These are phyloP conservation scores for Trichoderma pleuroti DNA, from an alignment of 2,329 filamentous ascomycete genomes.

Conservation along the genomic window DNA sequence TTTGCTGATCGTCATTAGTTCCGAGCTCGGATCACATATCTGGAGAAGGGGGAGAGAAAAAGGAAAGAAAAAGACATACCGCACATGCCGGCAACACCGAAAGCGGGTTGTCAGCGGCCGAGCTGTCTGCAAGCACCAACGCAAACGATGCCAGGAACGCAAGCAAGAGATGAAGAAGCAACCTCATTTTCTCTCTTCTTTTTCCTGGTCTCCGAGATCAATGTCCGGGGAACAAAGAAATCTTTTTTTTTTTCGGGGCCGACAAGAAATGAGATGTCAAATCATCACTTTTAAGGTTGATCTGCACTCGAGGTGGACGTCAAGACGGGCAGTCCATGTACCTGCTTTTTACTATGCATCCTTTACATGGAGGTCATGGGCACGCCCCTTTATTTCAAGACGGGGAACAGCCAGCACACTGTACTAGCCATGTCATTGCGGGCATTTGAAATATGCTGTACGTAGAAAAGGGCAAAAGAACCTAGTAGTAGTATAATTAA, in stretches of 20 bases:
- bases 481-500: conserved; percentile 7
- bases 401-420: neutral
- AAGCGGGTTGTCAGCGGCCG: neutral
- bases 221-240: neutral
- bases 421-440: neutral
- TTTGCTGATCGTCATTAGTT: conserved; percentile 2
- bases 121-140: neutral
- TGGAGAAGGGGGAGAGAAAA: neutral
- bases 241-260: neutral
- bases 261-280: neutral
- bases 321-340: neutral
- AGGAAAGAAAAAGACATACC: neutral
- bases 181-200: neutral
- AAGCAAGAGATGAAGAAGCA: neutral
- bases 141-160: neutral
- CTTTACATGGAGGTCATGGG: neutral
- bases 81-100: neutral
- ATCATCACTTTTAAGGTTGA: neutral
- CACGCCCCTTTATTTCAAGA: conserved; percentile 8
- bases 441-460: neutral
- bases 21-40: neutral
- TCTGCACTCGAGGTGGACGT: neutral
- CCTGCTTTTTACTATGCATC: neutral
- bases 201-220: neutral
- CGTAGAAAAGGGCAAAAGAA: neutral